Evolutionary conservation across 805 yeast genomes (phyloP), one percentile per base, ranked within the genome.

Genomic region (Lipomyces japonicus): DNA sequence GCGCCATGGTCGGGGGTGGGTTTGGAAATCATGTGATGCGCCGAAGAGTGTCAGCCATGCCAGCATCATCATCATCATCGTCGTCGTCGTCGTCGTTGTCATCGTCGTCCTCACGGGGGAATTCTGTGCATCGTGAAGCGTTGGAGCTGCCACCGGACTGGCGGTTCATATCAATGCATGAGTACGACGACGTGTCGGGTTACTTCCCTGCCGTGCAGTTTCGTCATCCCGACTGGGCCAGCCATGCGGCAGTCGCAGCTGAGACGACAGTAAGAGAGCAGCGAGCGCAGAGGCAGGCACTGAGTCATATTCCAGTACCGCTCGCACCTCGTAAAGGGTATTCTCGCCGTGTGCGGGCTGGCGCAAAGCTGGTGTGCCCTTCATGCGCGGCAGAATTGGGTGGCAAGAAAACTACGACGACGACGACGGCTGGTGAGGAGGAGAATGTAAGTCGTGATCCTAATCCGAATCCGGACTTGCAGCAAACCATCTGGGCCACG

Each of bases 381-480:
- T 48, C 44, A 14, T 53, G 57, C 44, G 34, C 34, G 4, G 37
- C 42, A 31, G 46, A 37, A 6, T 38, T 53, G 14, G 57, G 57
- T 14, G 50, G 42, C 3, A 40, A 19, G 22, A 28, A 46, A 19
- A 28, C 32, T 28, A 6, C 16, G n/a, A 14, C 16, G n/a, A 6
- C 37, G 37, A 19, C 21, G 5, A 6, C 30, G 6, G 18, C 42
- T 39, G 19, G 24, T 39, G 42, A 19, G 6, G 18, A 21, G 16
- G 42, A 39, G 31, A 28, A 7, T 7, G 31, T 28, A 28, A 12
- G 12, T 28, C 12, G 31, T 7, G 31, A 28, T 12, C 31, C 10
- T 7, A 12, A 28, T 28, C 23, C 7, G 26, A 16, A 31, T 5
- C 16, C 16, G 4, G 44, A 31, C 12, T 5, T 43, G 5, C 48